These are phyloP conservation scores for Mycena polygramma DNA, from an alignment of 768 basidiomycete genomes.

Conservation along the genomic window DNA sequence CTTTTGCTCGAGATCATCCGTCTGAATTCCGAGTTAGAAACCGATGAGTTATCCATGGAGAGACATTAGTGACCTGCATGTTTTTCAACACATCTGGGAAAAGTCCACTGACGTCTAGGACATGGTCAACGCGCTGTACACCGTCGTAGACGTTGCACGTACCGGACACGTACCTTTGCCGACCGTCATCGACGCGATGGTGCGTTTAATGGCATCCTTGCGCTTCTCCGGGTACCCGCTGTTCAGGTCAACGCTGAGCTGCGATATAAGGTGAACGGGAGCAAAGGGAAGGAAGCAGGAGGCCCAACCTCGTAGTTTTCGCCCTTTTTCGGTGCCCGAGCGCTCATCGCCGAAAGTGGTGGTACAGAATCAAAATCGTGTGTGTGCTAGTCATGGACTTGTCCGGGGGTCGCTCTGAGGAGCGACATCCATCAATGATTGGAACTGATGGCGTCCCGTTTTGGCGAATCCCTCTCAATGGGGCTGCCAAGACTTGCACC, in stretches of 20 bases:
- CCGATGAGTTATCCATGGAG: no score
- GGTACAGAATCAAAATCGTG: neutral
- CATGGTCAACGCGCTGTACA: constrained; percentile 17
- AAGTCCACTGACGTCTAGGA: constrained; percentile 87
- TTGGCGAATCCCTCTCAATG: no score
- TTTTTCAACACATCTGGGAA: constrained; percentile 97
- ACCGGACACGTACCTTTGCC: constrained; percentile 80
- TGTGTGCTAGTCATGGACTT: no score
- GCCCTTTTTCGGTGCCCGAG: constrained; percentile 70
- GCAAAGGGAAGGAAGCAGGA: constrained; percentile 39
- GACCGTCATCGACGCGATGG: constrained; percentile 99
- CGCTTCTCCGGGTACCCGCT: constrained; percentile 95
- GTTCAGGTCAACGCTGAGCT: constrained; percentile 64
- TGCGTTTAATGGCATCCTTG: constrained; percentile 98
- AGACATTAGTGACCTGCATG: neutral
- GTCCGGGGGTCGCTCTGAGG: no score
- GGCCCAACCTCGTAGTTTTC: constrained; percentile 66
- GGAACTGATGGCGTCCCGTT: no score
- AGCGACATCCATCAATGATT: no score
- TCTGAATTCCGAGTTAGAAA: constrained; percentile 67
- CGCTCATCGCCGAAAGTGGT: neutral
- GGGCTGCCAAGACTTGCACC: no score
- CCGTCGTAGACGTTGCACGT: neutral
- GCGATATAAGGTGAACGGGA: no score
- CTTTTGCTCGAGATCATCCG: constrained; percentile 99